Evolutionary conservation across 2,329 filamentous ascomycete genomes (phyloP), one percentile per base, ranked within the genome.

Genomic region (Fusarium albosuccineum): DNA sequence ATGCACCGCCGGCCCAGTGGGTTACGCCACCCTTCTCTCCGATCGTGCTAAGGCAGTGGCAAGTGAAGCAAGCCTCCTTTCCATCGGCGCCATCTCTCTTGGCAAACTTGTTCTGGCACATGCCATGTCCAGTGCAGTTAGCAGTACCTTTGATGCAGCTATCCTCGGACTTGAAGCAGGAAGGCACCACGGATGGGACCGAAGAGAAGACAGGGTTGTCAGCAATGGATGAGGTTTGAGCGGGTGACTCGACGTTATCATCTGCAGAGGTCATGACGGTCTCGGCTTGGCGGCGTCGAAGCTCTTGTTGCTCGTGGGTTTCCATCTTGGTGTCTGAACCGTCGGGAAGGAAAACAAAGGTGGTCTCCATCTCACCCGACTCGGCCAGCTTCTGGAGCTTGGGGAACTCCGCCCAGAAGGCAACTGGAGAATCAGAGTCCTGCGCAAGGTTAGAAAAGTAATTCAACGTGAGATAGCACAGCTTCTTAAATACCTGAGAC

Each of bases 1-100:
- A 99, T 46, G 91, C 91, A 37, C 88, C 83, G 14, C 96, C 96
- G 50, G 90, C 95, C 93, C 94, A 98, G 75, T 90, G 86, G 1
- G 88, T 88, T 13, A 89, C 87, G 78, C 89, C 89, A 37, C 85
- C 82, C 14, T 80, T 83, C n/a, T 84, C 82, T 52, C 84, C 82
- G 34, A 82, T 78, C 30, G 89, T 91, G 41, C 86, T 81, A 55
- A 83, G 81, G 82, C 96, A 99, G 66, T 83, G 82, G 83, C 96
- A 99, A 59, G 87, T 84, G 77, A 90, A 98, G 86, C 95, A 98
- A 34, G 83, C 80, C 10, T 78, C 70, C 45, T 73, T 77, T 60
- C 76, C 77, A 10, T 78, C 78, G 9, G 66, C 68, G 59, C 83
- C 82, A 53, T 76, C 75, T 13, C 80, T 77, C 52, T 75, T 76